Evolutionary conservation across 441 rosid genomes (phyloP).

Genomic region (Adansonia grandidieri): DNA sequence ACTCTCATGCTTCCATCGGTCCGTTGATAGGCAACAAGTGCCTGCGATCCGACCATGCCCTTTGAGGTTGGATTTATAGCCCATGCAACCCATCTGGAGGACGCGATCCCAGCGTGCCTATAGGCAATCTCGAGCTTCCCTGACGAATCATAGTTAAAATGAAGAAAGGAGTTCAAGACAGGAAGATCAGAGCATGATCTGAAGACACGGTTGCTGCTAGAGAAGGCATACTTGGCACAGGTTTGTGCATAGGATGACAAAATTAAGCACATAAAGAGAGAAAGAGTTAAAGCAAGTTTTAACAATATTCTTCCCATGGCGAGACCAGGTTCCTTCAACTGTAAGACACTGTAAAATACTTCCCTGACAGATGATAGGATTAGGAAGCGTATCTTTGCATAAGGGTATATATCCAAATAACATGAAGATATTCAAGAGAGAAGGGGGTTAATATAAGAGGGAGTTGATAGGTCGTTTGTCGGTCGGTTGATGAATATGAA

Average conservation of each 20-base stretch:
- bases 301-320: conserved; percentile 33
- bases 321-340: neutral
- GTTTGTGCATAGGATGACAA: conserved; percentile 54
- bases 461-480: neutral
- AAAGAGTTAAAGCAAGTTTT: conserved; percentile 36
- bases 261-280: conserved; percentile 35
- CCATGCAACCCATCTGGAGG: conserved; percentile 81
- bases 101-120: conserved; percentile 54
- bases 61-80: conserved; percentile 69
- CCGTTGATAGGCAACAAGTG: conserved; percentile 69
- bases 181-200: conserved; percentile 76
- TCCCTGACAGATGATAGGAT: neutral
- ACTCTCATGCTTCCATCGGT: conserved; percentile 54
- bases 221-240: conserved; percentile 60
- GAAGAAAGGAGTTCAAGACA: conserved; percentile 63
- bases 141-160: conserved; percentile 67
- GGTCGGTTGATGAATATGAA: neutral
- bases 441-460: conserved; percentile 17
- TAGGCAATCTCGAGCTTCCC: conserved; percentile 64
- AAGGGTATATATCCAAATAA: neutral
- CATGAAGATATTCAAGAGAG: conserved; percentile 2
- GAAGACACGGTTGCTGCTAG: conserved; percentile 53
- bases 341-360: neutral
- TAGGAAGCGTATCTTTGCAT: neutral
- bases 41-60: conserved; percentile 79